These are phyloP conservation scores for Daldinia decipiens DNA, from an alignment of 495 filamentous ascomycete genomes.

Conservation along the genomic window DNA sequence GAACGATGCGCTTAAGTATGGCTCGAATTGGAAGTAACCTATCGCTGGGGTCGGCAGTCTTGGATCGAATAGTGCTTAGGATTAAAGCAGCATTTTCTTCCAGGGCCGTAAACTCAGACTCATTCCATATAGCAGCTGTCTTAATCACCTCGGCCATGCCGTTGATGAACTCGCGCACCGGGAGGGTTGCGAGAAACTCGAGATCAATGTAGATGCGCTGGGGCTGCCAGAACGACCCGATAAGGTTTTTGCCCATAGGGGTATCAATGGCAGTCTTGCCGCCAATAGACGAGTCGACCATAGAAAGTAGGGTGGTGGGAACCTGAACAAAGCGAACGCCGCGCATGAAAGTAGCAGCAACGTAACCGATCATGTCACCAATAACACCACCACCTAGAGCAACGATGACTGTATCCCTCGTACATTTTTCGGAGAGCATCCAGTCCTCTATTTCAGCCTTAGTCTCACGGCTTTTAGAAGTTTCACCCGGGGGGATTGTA, in stretches of 20 bases:
- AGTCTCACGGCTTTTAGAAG: constrained; percentile 89
- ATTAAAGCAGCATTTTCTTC: constrained; percentile 83
- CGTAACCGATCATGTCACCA: constrained; percentile 96
- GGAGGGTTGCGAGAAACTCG: constrained; percentile 89
- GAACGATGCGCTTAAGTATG: constrained; percentile 84
- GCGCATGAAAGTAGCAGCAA: constrained; percentile 97
- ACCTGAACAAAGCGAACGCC: constrained; percentile 97
- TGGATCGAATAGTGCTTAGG: constrained; percentile 72
- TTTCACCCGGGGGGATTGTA: constrained; percentile 89
- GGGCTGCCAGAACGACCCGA: constrained; percentile 97
- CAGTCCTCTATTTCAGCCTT: constrained; percentile 97
- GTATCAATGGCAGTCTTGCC: constrained; percentile 99
- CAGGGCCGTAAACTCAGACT: constrained; percentile 83
- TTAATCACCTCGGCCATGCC: constrained; percentile 99
- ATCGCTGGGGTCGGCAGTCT: constrained; percentile 58
- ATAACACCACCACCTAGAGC: constrained; percentile 98
- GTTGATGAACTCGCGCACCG: constrained; percentile 94
- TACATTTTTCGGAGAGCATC: constrained; percentile 92
- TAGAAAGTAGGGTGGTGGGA: constrained; percentile 91
- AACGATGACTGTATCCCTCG: constrained; percentile 92
- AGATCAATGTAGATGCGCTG: constrained; percentile 93
- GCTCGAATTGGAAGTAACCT: constrained; percentile 75
- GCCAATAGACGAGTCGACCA: constrained; percentile 98
- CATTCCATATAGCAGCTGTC: constrained; percentile 96
- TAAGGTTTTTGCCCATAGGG: constrained; percentile 95